Evolutionary conservation across 192 early-diverging fungal species (phyloP).

Genomic region (Entomortierella parvispora): DNA sequence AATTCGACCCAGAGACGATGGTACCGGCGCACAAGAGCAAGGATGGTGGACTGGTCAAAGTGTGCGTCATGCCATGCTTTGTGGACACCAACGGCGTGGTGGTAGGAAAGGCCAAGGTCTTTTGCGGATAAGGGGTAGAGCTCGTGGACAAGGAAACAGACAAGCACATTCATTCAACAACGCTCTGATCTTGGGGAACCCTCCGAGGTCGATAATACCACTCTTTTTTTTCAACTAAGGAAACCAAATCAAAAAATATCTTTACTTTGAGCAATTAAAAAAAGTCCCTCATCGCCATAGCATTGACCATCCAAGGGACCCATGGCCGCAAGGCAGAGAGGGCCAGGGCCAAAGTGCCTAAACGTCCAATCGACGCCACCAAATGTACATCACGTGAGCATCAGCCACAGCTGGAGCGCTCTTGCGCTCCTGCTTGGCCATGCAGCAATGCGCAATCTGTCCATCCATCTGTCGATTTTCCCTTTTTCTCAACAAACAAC

Average conservation of each 20-base stretch:
- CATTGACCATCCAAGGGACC: too few species aligned
- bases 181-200: not conserved
- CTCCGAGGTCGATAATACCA: too few species aligned
- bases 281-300: too few species aligned
- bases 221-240: not conserved
- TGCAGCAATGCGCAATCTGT: too few species aligned
- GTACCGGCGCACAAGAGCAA: constrained; percentile 49
- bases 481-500: not conserved
- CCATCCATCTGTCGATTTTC: too few species aligned
- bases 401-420: too few species aligned
- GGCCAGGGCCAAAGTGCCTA: too few species aligned
- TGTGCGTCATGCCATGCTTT: constrained; percentile 49
- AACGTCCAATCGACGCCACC: too few species aligned
- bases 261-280: not conserved
- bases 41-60: constrained; percentile 43
- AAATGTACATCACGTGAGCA: too few species aligned
- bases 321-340: too few species aligned
- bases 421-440: too few species aligned
- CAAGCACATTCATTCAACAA: too few species aligned
- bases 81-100: constrained; percentile 48
- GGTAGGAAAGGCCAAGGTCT: constrained; percentile 49
- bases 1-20: constrained; percentile 45
- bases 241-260: not conserved
- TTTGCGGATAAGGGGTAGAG: constrained; percentile 30
- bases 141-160: not conserved